A percentile compares a stretch with the other conserved stretches of the same genome.
Evolutionary conservation across 106 monocot species (phyloP).

Genomic region (Amphibolis antarctica): DNA sequence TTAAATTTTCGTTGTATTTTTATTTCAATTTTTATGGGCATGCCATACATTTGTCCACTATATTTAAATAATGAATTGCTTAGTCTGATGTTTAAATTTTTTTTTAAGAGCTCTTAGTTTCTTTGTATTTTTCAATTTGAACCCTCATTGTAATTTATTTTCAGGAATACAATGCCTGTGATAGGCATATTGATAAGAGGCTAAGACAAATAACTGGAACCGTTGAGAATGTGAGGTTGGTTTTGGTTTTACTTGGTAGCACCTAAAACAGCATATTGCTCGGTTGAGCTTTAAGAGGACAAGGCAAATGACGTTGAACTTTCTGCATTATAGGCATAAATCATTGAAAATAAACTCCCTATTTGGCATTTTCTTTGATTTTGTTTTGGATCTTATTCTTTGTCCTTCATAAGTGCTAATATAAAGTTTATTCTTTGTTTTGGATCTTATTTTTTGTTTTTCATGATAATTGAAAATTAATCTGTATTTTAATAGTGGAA

Average conservation of each 20-base stretch:
- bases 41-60: background rate
- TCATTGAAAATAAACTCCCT: no score
- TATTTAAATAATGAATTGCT: background rate
- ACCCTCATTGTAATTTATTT: background rate
- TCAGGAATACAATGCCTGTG: conserved; percentile 48
- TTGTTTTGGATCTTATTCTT: no score
- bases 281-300: background rate
- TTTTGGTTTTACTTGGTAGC: background rate
- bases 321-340: no score
- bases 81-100: no score
- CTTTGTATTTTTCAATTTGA: background rate
- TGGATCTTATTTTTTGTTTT: no score
- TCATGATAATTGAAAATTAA: no score
- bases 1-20: background rate
- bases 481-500: no score
- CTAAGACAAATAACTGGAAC: conserved; percentile 48
- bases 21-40: background rate
- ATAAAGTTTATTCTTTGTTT: background rate
- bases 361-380: background rate
- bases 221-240: conserved; percentile 58
- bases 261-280: background rate
- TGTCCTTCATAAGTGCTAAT: background rate
- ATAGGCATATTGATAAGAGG: conserved; percentile 37
- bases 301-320: no score
- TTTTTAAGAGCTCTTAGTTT: no score